A percentile compares a stretch with the other conserved stretches of the same genome.
Conservation (phyloP, 2,329 filamentous ascomycete genomes). For the Apiospora aurea region DNA sequence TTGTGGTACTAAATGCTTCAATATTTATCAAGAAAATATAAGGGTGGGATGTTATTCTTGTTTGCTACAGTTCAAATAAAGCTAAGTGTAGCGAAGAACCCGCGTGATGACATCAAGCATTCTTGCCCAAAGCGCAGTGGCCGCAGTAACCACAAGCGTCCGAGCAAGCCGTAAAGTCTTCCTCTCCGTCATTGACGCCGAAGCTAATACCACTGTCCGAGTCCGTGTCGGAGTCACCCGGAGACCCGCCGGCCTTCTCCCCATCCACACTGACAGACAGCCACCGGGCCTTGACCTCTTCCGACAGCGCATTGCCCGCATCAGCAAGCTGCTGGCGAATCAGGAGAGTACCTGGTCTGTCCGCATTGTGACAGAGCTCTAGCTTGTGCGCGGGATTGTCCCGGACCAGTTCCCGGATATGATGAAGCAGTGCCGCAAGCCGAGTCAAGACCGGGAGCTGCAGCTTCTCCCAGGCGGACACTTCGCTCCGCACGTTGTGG, state of each 20-base stretch:
- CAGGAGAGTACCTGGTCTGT: not conserved
- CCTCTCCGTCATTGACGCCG: slow-evolving; percentile 18
- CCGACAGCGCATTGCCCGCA: slow-evolving; percentile 20
- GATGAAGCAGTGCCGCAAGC: slow-evolving; percentile 26
- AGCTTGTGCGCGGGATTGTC: not conserved
- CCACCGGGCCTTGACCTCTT: slow-evolving; percentile 22
- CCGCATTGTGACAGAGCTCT: slow-evolving; percentile 23
- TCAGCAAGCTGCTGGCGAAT: slow-evolving; percentile 23
- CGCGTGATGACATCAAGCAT: not conserved
- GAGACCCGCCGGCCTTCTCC: not conserved
- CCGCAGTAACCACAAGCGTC: slow-evolving; percentile 26
- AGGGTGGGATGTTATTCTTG: no score
- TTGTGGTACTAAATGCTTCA: no score
- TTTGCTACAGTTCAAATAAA: not conserved
- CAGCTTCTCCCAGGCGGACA: slow-evolving; percentile 24
- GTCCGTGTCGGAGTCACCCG: slow-evolving; percentile 14
- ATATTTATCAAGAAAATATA: no score
- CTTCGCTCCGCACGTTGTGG: slow-evolving; percentile 22
- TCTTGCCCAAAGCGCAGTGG: not conserved
- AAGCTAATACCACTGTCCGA: slow-evolving; percentile 2
- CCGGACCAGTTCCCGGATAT: not conserved
- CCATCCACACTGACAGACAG: not conserved
- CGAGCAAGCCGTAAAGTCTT: slow-evolving; percentile 26
- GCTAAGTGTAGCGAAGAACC: not conserved
- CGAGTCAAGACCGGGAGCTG: not conserved